Evolutionary conservation across 2,329 filamentous ascomycete species (phyloP), one percentile per base, ranked within the genome.

Genomic region (Penicillium sumatraense): DNA sequence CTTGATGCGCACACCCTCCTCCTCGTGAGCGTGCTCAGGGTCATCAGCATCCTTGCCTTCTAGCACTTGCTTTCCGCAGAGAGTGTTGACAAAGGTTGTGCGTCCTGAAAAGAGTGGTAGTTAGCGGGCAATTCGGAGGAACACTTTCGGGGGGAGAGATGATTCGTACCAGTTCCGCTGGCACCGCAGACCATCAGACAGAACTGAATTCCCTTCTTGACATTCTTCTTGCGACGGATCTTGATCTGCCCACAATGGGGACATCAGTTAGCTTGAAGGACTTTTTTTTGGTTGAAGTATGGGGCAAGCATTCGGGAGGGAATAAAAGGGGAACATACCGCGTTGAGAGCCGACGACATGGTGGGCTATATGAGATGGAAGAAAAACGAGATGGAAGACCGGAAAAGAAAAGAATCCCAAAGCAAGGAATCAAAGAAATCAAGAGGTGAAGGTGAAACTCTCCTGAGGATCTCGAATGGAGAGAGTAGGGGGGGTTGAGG

Each of bases 121-220:
- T 61, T 51, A 61, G 58, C 45, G 59, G 53, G 38, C 58, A 61
- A 59, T 57, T 57, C 16, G 24, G 44, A 45, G 23, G 42, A 56
- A 44, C 56, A 48, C 31, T 11, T 29, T 26, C 29, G 20, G 38
- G 38, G 52, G 54, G 42, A 23, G 54, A 14, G 35, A 58, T n/a
- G 31, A 29, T 51, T 23, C 51, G 18, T 87, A 96, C 92, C 95
- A 80, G 95, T 98, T 79, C 95, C 95, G 69, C 93, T 98, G 75
- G 95, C 95, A 83, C 95, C 95, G 77, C 95, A 98, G 73, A 99
- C 95, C 95, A 99, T 99, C 86, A 99, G 81, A 80, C 93, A 98
- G 84, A 99, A 99, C 85, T 99, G 95, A 75, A 99, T 98, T 75
- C 95, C 95, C 87, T 97, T 97, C 90, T 97, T 97, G 82, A 99